A percentile compares a stretch with the other conserved stretches of the same genome.
Evolutionary conservation across 2,329 filamentous ascomycete genomes (phyloP).

Genomic region (Epichloe uncinata): DNA sequence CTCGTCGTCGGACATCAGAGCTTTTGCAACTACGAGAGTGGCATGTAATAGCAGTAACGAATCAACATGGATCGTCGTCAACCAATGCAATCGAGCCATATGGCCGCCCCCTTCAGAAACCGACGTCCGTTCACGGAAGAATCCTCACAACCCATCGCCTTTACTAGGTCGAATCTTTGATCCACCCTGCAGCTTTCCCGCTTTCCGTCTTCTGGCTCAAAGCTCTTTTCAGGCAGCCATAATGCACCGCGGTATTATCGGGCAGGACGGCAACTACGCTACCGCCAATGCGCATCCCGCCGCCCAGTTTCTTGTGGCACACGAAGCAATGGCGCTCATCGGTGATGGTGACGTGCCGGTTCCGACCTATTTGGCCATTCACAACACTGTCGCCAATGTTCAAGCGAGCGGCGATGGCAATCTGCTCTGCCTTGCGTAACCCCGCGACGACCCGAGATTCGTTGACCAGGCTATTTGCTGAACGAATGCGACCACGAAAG

Average conservation of each 20-base stretch:
- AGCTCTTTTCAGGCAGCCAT: conserved; percentile 55
- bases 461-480: conserved; percentile 69
- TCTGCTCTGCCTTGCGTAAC: conserved; percentile 64
- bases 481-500: conserved; percentile 80
- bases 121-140: not conserved
- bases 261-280: conserved; percentile 85
- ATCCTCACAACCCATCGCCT: not conserved
- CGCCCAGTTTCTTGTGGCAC: conserved; percentile 84
- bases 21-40: conserved; percentile 4
- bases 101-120: not conserved
- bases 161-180: conserved; percentile 19
- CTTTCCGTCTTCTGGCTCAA: conserved; percentile 22
- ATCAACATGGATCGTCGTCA: not conserved
- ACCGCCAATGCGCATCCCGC: conserved; percentile 71
- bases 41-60: conserved; percentile 14
- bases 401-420: conserved; percentile 61
- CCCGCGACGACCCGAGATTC: conserved; percentile 66
- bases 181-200: conserved; percentile 21
- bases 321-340: conserved; percentile 86
- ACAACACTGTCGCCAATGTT: conserved; percentile 55
- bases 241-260: conserved; percentile 69
- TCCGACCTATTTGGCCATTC: conserved; percentile 38
- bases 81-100: not conserved
- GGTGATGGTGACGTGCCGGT: conserved; percentile 60
- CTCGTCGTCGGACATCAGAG: not conserved